phyloP scores from a whole-genome alignment of 768 basidiomycete species.

The Paxillus involutus region DNA sequence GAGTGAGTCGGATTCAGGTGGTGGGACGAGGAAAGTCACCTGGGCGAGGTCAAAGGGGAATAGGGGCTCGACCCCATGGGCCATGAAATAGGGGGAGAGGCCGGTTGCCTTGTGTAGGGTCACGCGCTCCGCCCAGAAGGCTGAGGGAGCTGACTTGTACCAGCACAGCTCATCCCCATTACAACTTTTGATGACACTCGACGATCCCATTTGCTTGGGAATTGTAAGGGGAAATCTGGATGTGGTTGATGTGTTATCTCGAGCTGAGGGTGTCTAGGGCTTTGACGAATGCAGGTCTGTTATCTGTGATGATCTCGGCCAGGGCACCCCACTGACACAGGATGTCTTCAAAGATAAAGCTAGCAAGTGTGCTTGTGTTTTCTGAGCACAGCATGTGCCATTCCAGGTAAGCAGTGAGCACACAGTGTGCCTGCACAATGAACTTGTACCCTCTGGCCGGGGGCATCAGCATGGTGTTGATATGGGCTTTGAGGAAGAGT shows the following conservation, averaged over 20 bases:
- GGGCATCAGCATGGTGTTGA: conserved; percentile 2
- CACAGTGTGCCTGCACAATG: conserved; percentile 13
- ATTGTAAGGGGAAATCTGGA: conserved; percentile 1
- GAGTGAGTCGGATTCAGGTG: neutral
- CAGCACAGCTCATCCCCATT: neutral
- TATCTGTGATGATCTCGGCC: too few species aligned
- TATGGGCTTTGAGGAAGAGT: conserved; percentile 12
- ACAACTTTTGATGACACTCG: conserved; percentile 2
- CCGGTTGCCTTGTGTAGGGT: neutral
- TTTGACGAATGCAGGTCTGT: neutral
- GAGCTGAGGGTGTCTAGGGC: neutral
- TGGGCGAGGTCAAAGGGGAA: conserved; percentile 31
- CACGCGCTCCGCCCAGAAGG: conserved; percentile 37
- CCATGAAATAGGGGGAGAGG: conserved; percentile 1
- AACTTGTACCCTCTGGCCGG: conserved; percentile 1
- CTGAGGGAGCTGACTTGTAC: conserved; percentile 11
- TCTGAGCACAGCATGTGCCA: conserved; percentile 32
- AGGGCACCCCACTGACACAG: too few species aligned
- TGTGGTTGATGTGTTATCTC: neutral
- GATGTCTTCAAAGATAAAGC: conserved; percentile 13
- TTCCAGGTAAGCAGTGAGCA: conserved; percentile 10
- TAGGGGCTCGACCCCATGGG: conserved; percentile 27
- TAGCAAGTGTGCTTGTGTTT: neutral
- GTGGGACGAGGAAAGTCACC: conserved; percentile 13
- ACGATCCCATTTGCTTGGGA: neutral